These are phyloP conservation scores for Penicillium silybi DNA, from an alignment of 495 filamentous ascomycete species.

Conservation along the genomic window DNA sequence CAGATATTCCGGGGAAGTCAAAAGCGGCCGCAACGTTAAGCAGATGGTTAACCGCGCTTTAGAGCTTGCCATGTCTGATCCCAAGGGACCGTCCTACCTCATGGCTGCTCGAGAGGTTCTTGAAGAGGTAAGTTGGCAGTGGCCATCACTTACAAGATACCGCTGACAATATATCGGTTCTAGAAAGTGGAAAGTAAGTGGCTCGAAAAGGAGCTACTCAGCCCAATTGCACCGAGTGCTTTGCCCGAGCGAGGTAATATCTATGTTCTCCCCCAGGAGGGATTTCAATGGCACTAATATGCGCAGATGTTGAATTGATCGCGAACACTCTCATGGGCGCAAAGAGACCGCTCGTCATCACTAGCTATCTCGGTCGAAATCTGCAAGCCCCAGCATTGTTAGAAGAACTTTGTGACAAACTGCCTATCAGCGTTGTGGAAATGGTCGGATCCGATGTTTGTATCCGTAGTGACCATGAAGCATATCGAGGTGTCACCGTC, in stretches of 20 bases:
- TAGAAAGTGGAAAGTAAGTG: conserved; percentile 21
- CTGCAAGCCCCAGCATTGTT: conserved; percentile 59
- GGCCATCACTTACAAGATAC: not conserved
- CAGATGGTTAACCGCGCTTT: conserved; percentile 86
- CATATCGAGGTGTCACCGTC: conserved; percentile 67
- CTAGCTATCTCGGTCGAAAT: conserved; percentile 74
- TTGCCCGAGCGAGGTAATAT: conserved; percentile 51
- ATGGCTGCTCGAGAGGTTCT: conserved; percentile 78
- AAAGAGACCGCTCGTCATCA: conserved; percentile 69
- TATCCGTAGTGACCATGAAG: conserved; percentile 71
- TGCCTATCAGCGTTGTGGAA: conserved; percentile 78
- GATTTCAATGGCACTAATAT: not conserved
- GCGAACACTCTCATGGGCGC: conserved; percentile 63
- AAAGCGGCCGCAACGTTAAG: conserved; percentile 83
- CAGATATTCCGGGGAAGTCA: conserved; percentile 79
- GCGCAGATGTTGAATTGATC: conserved; percentile 51
- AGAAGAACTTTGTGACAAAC: conserved; percentile 68
- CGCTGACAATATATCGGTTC: conserved; percentile 34
- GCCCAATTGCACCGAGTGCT: conserved; percentile 67
- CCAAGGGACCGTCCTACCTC: conserved; percentile 79
- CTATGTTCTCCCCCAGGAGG: not conserved
- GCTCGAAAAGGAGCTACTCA: conserved; percentile 64
- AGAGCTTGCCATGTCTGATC: conserved; percentile 73
- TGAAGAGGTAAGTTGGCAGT: conserved; percentile 72
- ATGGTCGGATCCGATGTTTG: conserved; percentile 87